Evolutionary conservation across 78 protist species (phyloP).

Genomic region (Dictyostelium discoideum): DNA sequence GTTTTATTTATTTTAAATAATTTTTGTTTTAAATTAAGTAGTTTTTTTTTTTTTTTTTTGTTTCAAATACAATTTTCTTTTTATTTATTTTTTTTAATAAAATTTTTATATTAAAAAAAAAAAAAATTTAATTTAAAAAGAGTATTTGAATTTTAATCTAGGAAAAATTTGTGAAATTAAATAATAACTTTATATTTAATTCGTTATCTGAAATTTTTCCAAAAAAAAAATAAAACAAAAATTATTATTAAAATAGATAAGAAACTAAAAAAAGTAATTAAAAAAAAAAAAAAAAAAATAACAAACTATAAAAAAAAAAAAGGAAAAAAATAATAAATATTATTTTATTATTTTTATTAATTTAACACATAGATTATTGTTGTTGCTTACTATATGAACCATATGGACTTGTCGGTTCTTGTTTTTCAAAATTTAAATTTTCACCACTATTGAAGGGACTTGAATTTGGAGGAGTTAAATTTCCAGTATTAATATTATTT

Average conservation of each 20-base stretch:
- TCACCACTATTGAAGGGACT: constrained; percentile 8
- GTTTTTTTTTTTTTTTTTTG: neutral
- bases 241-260: neutral
- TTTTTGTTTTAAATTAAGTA: neutral
- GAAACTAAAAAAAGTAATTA: neutral
- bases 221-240: neutral
- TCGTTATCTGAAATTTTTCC: neutral
- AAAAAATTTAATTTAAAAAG: neutral
- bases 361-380: neutral
- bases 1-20: neutral
- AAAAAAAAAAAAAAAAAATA: neutral
- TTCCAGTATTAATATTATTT: neutral
- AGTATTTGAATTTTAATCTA: constrained; percentile 17
- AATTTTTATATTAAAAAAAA: neutral
- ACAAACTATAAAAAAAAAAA: too few species aligned
- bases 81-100: neutral
- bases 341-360: neutral
- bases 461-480: neutral
- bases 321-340: neutral
- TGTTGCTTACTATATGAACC: neutral
- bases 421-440: neutral
- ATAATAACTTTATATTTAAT: constrained; percentile 14
- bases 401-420: constrained; percentile 26
- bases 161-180: constrained; percentile 19
- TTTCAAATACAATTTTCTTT: neutral